Evolutionary conservation across 306 rosid species (phyloP), one percentile per base, ranked within the genome.

Genomic region (Begonia fuchsioides): DNA sequence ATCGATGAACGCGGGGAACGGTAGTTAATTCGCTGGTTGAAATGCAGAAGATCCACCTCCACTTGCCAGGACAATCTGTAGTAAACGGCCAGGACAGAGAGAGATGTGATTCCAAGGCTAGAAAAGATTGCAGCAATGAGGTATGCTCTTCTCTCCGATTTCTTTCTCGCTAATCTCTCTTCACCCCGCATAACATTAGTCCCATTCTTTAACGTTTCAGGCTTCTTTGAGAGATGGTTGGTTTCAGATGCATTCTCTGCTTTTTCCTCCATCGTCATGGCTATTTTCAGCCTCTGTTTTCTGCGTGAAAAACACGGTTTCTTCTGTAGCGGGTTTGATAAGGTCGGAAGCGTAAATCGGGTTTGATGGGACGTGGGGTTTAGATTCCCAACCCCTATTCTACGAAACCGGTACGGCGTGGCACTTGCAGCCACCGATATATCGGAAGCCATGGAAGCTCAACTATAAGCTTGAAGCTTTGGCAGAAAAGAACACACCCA

Each of bases 61-160:
- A 80, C 74, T 78, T 88, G 95, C 80, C 86, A 76, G 2, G 72
- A 63, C 50, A 78, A 88, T 67, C 97, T 66, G 13, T 57, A 88
- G 69, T 81, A 88, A 68, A 88, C 93, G 13, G 97, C 57, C 18
- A 78, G 35, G 9, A 76, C 68, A 1, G 84, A 86, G 77, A 83
- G 73, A 6, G 93, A 81, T 10, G 86, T 76, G 47, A 84, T 58
- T 9, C 93, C 97, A 0, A 83, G 52, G 74, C 78, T 88, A 3
- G 93, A 84, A 65, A 88, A 59, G 13, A 83, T 52, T 0, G 95
- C 95, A 3, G 97, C 95, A 6, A 78, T 52, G 1, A 84, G 76
- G 49, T 83, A 88, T 0, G 82, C 69, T 2, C 52, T 39, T 50
- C 93, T 78, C 50, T 76, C 97, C 0, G 75, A 74, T 43, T 15